Conservation (phyloP, 202 grass and related monocot species). For the Schoenoplectus tabernaemontani region DNA sequence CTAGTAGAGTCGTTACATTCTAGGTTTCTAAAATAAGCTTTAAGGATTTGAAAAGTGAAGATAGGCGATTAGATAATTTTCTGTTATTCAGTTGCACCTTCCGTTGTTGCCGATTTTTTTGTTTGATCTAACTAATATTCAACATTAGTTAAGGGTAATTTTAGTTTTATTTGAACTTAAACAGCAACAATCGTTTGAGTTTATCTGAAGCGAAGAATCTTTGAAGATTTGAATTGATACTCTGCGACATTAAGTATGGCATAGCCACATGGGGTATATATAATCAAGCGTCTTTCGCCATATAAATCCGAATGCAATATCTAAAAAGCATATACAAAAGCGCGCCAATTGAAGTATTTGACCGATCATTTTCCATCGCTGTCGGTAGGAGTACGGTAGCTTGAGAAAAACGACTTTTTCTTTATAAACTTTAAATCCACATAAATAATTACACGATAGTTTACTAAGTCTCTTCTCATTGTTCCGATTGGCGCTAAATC, state of each 20-base stretch:
- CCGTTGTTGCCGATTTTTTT: no score
- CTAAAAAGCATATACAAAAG: neutral
- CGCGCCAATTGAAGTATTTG: constrained; percentile 16
- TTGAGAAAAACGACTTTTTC: neutral
- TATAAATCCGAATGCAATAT: neutral
- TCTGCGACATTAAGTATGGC: neutral
- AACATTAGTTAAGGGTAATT: no score
- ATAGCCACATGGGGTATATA: neutral
- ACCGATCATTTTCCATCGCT: constrained; percentile 2
- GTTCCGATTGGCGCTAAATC: neutral
- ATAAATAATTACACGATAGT: neutral
- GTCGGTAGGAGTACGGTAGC: neutral
- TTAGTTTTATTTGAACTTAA: neutral
- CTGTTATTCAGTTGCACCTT: no score
- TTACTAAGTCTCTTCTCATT: neutral
- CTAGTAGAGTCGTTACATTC: no score
- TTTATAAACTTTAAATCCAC: neutral
- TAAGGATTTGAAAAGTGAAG: no score
- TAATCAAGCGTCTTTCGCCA: neutral
- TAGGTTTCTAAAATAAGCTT: no score
- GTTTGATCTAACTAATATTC: no score
- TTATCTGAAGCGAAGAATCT: neutral
- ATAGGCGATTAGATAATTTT: no score
- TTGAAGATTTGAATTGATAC: neutral
- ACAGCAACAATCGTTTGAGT: neutral